phyloP scores from a whole-genome alignment of 805 yeast genomes.

The Candida chauliodis region DNA sequence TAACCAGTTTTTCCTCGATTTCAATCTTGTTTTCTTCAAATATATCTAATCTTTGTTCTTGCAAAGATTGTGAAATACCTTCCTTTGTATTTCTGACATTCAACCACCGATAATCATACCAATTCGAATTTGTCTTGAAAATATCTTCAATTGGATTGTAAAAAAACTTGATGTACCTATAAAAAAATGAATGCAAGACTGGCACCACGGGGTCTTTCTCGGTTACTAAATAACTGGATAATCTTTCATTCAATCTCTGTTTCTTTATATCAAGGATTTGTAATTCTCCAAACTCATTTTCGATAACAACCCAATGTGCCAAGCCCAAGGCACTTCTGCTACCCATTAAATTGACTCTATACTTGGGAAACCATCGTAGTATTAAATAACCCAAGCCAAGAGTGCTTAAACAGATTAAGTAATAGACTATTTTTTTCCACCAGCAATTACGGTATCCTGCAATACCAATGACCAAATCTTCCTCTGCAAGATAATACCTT shows the following conservation, averaged over 20 bases:
- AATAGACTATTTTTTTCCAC: conserved; percentile 46
- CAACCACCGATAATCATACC: conserved; percentile 84
- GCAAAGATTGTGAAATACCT: conserved; percentile 69
- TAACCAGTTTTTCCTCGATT: conserved; percentile 66
- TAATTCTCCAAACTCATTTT: conserved; percentile 89
- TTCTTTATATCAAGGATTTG: conserved; percentile 54
- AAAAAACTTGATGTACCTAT: conserved; percentile 77
- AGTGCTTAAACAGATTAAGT: conserved; percentile 52
- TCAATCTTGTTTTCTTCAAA: conserved; percentile 78
- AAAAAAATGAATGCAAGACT: conserved; percentile 64
- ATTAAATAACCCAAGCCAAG: conserved; percentile 71
- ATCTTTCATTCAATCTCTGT: conserved; percentile 62
- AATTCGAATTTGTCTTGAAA: conserved; percentile 75
- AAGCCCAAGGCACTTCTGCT: conserved; percentile 63
- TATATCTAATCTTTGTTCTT: conserved; percentile 64
- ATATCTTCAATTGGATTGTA: conserved; percentile 87
- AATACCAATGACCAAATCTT: conserved; percentile 89
- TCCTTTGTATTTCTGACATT: conserved; percentile 50
- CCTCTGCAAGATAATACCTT: conserved; percentile 90
- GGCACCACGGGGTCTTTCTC: conserved; percentile 67
- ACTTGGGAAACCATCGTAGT: conserved; percentile 83
- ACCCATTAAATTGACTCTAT: conserved; percentile 67
- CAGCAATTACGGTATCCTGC: conserved; percentile 75
- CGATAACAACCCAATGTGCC: conserved; percentile 91
- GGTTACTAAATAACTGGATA: conserved; percentile 59